A percentile compares a stretch with the other conserved stretches of the same genome.
Evolutionary conservation across 139 green algal genomes (phyloP).

Genomic region (Ostreobium quekettii): DNA sequence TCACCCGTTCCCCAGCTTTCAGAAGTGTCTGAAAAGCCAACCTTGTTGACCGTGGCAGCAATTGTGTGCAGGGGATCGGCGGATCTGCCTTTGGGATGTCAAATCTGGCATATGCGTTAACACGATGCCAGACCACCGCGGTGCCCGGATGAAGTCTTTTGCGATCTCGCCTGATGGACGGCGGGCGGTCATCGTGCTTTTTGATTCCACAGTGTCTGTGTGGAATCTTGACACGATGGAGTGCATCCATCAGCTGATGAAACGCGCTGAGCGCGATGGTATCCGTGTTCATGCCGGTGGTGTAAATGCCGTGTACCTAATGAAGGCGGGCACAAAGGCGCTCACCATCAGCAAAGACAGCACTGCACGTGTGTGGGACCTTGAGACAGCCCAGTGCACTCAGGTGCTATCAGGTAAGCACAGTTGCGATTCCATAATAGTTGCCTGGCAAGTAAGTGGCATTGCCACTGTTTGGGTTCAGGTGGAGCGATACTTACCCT

Average conservation of each 20-base stretch:
- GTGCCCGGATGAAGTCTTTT: constrained; percentile 48
- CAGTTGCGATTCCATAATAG: no score
- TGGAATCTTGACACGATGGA: constrained; percentile 48
- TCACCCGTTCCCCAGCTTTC: no score
- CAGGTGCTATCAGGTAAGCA: constrained; percentile 17
- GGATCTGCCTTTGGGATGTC: constrained; percentile 41
- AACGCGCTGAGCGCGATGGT: constrained; percentile 34
- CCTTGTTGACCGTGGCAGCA: neutral
- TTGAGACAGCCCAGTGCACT: constrained; percentile 24
- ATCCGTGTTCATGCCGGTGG: constrained; percentile 41
- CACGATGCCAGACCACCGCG: constrained; percentile 33
- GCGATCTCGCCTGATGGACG: constrained; percentile 37
- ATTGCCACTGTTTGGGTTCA: no score
- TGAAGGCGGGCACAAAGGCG: constrained; percentile 23
- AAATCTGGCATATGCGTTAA: constrained; percentile 28
- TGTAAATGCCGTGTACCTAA: constrained; percentile 49
- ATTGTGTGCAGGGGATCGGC: constrained; percentile 26
- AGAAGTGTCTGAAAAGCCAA: no score
- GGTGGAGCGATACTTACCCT: no score
- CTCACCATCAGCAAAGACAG: constrained; percentile 53
- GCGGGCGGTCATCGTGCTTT: constrained; percentile 35
- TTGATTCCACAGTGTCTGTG: constrained; percentile 50
- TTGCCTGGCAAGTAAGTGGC: no score
- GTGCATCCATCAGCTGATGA: constrained; percentile 41
- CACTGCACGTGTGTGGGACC: constrained; percentile 51